A percentile compares a stretch with the other conserved stretches of the same genome.
phyloP scores from a whole-genome alignment of 768 basidiomycete species.

The Rubroboletus satanas region DNA sequence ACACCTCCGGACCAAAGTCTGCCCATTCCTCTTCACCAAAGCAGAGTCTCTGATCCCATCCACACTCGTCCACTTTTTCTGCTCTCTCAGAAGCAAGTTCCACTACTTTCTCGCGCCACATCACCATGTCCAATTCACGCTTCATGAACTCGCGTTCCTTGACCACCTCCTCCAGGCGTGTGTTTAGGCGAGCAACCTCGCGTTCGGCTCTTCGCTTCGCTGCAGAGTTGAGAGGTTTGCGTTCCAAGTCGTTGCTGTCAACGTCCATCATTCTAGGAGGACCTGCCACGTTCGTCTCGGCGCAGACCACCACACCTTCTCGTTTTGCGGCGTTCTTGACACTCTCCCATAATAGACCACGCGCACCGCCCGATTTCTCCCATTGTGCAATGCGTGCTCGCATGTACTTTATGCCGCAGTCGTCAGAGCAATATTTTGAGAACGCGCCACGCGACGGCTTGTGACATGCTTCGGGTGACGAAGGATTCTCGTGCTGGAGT shows the following conservation, averaged over 20 bases:
- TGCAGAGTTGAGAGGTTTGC: conserved; percentile 28
- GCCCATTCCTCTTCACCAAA: conserved; percentile 79
- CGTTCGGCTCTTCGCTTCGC: conserved; percentile 48
- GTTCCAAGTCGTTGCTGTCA: conserved; percentile 6
- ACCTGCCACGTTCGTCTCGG: conserved; percentile 28
- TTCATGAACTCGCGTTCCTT: conserved; percentile 61
- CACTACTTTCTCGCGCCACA: conserved; percentile 67
- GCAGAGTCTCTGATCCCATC: conserved; percentile 85
- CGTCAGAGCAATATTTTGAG: conserved; percentile 90
- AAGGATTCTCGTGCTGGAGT: conserved; percentile 57
- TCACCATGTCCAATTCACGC: conserved; percentile 62
- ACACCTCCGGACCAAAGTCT: conserved; percentile 59
- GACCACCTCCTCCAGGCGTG: conserved; percentile 53
- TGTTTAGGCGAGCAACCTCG: conserved; percentile 54
- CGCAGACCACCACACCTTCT: conserved; percentile 63
- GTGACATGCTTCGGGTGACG: conserved; percentile 67
- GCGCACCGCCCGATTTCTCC: conserved; percentile 59
- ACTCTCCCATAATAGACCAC: conserved; percentile 65
- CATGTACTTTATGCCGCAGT: conserved; percentile 78
- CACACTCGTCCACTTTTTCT: conserved; percentile 66
- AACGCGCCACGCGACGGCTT: conserved; percentile 76
- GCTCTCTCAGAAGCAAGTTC: conserved; percentile 66
- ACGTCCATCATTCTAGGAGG: conserved; percentile 24
- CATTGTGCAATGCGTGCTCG: conserved; percentile 58
- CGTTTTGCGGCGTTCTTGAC: conserved; percentile 67